phyloP scores from a whole-genome alignment of 768 basidiomycete genomes.

The Austroboletus eburneus region DNA sequence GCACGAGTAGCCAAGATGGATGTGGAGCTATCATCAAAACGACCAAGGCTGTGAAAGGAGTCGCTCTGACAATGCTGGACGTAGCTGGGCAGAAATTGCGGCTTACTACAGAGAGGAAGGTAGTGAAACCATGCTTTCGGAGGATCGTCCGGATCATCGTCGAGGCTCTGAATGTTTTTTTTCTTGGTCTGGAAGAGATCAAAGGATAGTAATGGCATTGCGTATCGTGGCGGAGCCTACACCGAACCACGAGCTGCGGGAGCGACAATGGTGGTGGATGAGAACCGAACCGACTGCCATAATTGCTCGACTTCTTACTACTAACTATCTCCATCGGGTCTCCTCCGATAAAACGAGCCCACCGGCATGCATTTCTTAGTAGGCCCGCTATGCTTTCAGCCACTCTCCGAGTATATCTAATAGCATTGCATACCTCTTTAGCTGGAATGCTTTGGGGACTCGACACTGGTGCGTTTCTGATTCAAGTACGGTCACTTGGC shows the following conservation, averaged over 20 bases:
- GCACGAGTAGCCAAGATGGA: conserved; percentile 64
- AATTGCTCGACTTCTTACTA: too few species aligned
- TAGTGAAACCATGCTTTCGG: conserved; percentile 55
- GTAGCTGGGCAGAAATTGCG: not conserved
- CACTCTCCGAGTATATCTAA: conserved; percentile 21
- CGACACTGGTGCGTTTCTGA: conserved; percentile 23
- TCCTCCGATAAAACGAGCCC: too few species aligned
- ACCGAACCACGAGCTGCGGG: not conserved
- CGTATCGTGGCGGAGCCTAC: conserved; percentile 2
- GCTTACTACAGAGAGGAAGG: conserved; percentile 53
- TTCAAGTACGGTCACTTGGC: too few species aligned
- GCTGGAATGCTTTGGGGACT: conserved; percentile 30
- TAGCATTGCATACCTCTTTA: conserved; percentile 24
- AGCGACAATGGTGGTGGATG: too few species aligned
- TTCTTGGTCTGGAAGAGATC: conserved; percentile 15
- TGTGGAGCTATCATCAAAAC: conserved; percentile 66
- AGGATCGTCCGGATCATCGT: conserved; percentile 33
- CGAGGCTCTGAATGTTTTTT: conserved; percentile 8
- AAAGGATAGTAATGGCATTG: conserved; percentile 31
- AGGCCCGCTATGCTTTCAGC: conserved; percentile 11
- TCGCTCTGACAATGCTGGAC: conserved; percentile 1
- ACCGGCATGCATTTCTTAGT: too few species aligned
- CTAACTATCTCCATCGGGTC: too few species aligned
- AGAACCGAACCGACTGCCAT: too few species aligned
- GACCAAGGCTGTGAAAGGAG: conserved; percentile 38